Conservation (phyloP, 2,329 filamentous ascomycete genomes). For the Nemania abortiva region DNA sequence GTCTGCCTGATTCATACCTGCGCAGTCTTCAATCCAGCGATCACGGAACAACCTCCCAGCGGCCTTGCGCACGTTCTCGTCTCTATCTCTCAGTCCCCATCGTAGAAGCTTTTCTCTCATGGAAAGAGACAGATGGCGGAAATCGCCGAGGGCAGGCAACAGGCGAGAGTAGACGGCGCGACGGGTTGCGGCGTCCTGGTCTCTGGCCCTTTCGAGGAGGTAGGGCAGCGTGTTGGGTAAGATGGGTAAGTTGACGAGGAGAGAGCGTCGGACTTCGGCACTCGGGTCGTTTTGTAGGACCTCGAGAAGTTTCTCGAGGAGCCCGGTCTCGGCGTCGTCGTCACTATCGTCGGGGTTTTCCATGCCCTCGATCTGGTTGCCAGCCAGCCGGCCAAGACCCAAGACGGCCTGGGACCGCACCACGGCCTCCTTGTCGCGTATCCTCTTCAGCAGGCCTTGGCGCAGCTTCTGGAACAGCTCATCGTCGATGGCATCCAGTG, state of each 20-base stretch:
- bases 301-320: slow-evolving; percentile 86
- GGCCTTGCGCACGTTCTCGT: slow-evolving; percentile 93
- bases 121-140: slow-evolving; percentile 89
- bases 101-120: slow-evolving; percentile 96
- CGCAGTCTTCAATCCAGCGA: slow-evolving; percentile 98
- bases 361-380: slow-evolving; percentile 79
- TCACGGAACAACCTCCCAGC: slow-evolving; percentile 91
- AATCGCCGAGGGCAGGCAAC: slow-evolving; percentile 90
- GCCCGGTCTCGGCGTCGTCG: slow-evolving; percentile 74
- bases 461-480: slow-evolving; percentile 87
- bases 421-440: slow-evolving; percentile 93
- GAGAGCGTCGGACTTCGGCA: slow-evolving; percentile 88
- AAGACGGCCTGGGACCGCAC: slow-evolving; percentile 93
- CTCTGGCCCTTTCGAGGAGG: slow-evolving; percentile 89
- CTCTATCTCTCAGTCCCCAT: slow-evolving; percentile 93
- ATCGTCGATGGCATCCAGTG: slow-evolving; percentile 90
- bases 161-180: slow-evolving; percentile 88
- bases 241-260: slow-evolving; percentile 91
- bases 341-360: slow-evolving; percentile 78
- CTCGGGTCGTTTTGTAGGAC: slow-evolving; percentile 94
- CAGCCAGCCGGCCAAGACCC: slow-evolving; percentile 86
- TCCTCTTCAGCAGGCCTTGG: slow-evolving; percentile 82
- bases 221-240: slow-evolving; percentile 85
- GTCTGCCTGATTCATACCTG: slow-evolving; percentile 71
- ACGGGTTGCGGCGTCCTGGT: slow-evolving; percentile 86